Conservation (phyloP, 2,329 filamentous ascomycete genomes). For the Fusarium sp. region DNA sequence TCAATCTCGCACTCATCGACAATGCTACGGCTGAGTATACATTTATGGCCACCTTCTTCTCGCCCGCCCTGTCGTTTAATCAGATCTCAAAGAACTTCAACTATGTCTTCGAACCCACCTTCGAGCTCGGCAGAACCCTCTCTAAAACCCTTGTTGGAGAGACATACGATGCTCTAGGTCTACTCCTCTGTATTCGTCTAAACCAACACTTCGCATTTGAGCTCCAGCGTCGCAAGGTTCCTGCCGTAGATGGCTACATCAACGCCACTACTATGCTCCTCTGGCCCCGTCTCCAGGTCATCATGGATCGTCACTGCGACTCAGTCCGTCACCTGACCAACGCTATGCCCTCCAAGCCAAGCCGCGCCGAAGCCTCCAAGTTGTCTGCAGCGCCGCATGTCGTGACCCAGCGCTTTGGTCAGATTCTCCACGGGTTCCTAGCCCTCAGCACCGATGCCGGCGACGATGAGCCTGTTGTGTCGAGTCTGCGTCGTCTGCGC, state of each 20-base stretch:
- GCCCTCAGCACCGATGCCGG: conserved; percentile 89
- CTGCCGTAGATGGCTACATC: conserved; percentile 90
- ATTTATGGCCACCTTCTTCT: conserved; percentile 92
- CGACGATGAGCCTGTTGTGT: conserved; percentile 92
- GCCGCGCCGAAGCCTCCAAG: conserved; percentile 67
- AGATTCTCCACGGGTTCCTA: conserved; percentile 89
- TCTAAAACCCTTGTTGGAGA: conserved; percentile 83
- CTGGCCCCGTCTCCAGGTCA: conserved; percentile 94
- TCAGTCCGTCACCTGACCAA: conserved; percentile 78
- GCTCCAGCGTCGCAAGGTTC: conserved; percentile 90
- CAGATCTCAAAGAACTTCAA: conserved; percentile 86
- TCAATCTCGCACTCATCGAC: conserved; percentile 93
- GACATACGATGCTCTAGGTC: conserved; percentile 86
- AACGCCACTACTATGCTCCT: conserved; percentile 96
- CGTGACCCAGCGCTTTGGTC: conserved; percentile 94
- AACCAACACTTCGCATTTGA: conserved; percentile 97
- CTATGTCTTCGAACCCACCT: conserved; percentile 91
- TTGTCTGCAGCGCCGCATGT: conserved; percentile 89
- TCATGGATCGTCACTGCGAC: conserved; percentile 94
- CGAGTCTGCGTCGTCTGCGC: conserved; percentile 82
- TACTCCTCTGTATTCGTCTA: conserved; percentile 91
- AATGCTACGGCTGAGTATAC: conserved; percentile 96
- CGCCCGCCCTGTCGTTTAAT: conserved; percentile 80
- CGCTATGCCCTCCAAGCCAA: conserved; percentile 64
- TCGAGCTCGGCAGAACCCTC: conserved; percentile 83